phyloP scores from a whole-genome alignment of 441 rosid species.

The Corymbia calophylla region DNA sequence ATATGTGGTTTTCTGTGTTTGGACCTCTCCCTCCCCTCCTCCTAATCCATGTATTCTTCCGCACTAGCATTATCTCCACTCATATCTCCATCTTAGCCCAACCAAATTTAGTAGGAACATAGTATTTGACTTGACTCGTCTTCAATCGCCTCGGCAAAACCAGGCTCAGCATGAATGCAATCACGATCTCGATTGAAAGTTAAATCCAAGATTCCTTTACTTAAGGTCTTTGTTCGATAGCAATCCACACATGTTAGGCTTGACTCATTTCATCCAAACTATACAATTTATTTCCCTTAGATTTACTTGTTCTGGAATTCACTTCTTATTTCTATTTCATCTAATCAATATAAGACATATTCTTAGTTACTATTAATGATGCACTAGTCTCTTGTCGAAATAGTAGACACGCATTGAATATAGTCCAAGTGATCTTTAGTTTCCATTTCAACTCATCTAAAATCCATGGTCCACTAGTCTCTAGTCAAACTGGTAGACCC shows the following conservation, averaged over 20 bases:
- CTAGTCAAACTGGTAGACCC: background rate
- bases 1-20: too few relatives aligned
- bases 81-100: too few relatives aligned
- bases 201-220: background rate
- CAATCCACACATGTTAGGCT: background rate
- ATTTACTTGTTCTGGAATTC: background rate
- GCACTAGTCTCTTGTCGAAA: too few relatives aligned
- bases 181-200: background rate
- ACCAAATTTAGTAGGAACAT: background rate
- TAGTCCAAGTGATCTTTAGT: background rate
- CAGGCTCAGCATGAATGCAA: background rate
- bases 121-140: background rate
- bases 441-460: background rate
- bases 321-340: background rate
- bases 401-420: too few relatives aligned
- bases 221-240: background rate
- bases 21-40: background rate
- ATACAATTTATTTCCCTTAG: background rate
- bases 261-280: background rate
- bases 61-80: background rate
- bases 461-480: background rate
- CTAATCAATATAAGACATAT: too few relatives aligned
- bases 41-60: background rate
- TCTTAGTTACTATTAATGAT: too few relatives aligned
- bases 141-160: background rate